Evolutionary conservation across 2,329 filamentous ascomycete genomes (phyloP).

Genomic region (Penicillium sp.): DNA sequence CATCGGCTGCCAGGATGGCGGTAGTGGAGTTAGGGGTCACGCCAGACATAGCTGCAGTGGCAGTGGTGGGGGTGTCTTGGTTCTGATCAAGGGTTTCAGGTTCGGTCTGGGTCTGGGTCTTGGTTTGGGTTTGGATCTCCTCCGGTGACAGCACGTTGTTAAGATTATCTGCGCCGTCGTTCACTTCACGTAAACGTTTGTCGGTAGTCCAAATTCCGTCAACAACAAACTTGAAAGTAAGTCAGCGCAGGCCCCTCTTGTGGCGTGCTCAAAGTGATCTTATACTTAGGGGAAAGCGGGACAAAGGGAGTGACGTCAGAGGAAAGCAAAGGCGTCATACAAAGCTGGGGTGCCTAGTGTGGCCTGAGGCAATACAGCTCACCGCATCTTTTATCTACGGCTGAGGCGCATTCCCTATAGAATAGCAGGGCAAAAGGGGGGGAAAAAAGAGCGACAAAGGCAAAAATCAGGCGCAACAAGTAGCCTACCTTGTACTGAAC

Average conservation of each 20-base stretch:
- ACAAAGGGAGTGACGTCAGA: conserved; percentile 27
- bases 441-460: conserved; percentile 1
- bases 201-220: conserved; percentile 89
- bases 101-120: conserved; percentile 6
- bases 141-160: conserved; percentile 88
- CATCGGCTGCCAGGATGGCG: conserved; percentile 56
- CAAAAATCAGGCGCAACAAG: not conserved
- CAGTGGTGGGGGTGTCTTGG: conserved; percentile 4
- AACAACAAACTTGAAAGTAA: conserved; percentile 74
- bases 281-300: conserved; percentile 25
- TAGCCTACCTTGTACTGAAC: conserved; percentile 87
- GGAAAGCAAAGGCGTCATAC: conserved; percentile 25
- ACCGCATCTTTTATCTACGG: conserved; percentile 18
- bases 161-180: conserved; percentile 78
- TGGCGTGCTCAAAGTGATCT: conserved; percentile 14
- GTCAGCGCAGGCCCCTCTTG: conserved; percentile 9
- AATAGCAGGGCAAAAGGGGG: not conserved
- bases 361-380: conserved; percentile 15
- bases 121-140: conserved; percentile 55
- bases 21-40: conserved; percentile 72
- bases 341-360: conserved; percentile 11
- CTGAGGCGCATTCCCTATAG: not conserved
- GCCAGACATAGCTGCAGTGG: conserved; percentile 53
- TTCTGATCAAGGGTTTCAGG: conserved; percentile 4
- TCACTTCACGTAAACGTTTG: conserved; percentile 75